Base-by-base conservation (phyloP, 306 rosid species). In the Pterocarpus macrocarpus region DNA sequence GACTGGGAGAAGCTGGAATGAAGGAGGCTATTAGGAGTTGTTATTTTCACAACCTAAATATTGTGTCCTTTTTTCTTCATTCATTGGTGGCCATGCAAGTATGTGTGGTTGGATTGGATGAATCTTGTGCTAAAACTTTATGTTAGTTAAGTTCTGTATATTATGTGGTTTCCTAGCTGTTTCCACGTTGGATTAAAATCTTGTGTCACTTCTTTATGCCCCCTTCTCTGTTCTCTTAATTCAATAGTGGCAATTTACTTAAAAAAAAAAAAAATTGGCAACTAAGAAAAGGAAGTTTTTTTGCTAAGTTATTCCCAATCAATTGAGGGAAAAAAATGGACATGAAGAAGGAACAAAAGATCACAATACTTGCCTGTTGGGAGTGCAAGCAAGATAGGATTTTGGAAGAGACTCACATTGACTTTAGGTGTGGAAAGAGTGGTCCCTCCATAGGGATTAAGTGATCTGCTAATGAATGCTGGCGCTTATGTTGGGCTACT, bases 21-120 rank as follows among this genome's bases (percentile, higher is more conserved):
- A 3, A 67, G 64, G 83, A 63, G 77, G 73, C 68, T 80, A 56
- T 6, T 44, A 30, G 33, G 69, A 45, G 64, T 53, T 76, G 81
- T 64, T 76, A 79, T 64, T 69, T 79, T 79, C 79, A 53, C 57
- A 36, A 75, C 84, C 84, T 69, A 64, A 75, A 75, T 30, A 33
- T 43, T 57, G 64, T 71, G 76, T 64, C 14, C 43, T 63, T 47
- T 30, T 57, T 77, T 44, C 76, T 63, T 77, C 79, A 59, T 74
- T 41, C 61, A 15, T 55, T 64, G 57, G 34, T 30, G 12, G 13
- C 65, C 80, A 63, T 76, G 83, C 76, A 66, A 30, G 74, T 78
- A 35, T 72, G 56, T 49, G 44, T 71, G 75, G 57, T 39, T 65
- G 52, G 28, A 10, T 2, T 43, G 6, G 57, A 69, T 16, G 8